A percentile compares a stretch with the other conserved stretches of the same genome.
phyloP scores from a whole-genome alignment of 257 asterid genomes.

The Solanum bulbocastanum region DNA sequence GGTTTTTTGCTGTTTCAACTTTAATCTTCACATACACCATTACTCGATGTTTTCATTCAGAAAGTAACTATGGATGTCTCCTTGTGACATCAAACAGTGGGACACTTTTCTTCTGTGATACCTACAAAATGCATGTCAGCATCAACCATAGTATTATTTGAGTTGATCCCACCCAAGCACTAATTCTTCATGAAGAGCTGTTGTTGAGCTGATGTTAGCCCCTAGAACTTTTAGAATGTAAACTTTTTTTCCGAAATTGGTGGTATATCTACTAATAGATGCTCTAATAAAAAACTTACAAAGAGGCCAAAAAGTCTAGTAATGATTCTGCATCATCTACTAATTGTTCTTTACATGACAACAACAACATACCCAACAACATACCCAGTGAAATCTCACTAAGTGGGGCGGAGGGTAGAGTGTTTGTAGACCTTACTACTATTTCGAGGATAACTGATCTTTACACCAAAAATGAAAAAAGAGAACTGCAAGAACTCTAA shows the following conservation, averaged over 20 bases:
- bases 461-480: background rate
- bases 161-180: background rate
- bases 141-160: background rate
- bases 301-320: background rate
- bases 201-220: background rate
- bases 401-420: no score
- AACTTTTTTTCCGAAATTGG: background rate
- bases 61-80: background rate
- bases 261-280: background rate
- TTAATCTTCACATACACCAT: background rate
- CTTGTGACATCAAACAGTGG: background rate
- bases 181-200: slow-evolving; percentile 23
- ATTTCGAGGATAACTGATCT: no score
- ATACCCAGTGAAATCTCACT: no score
- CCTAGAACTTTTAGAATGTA: background rate
- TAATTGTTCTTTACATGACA: background rate
- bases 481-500: background rate
- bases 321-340: background rate
- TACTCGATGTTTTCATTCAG: background rate
- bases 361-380: no score
- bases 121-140: background rate
- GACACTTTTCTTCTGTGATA: background rate
- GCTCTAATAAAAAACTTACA: background rate
- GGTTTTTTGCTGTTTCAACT: background rate
- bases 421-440: no score